Percentiles rank a stretch among this genome's conserved stretches.
These are phyloP conservation scores for Umbelopsis vinacea DNA, from an alignment of 192 early-diverging fungal genomes.

Conservation along the genomic window DNA sequence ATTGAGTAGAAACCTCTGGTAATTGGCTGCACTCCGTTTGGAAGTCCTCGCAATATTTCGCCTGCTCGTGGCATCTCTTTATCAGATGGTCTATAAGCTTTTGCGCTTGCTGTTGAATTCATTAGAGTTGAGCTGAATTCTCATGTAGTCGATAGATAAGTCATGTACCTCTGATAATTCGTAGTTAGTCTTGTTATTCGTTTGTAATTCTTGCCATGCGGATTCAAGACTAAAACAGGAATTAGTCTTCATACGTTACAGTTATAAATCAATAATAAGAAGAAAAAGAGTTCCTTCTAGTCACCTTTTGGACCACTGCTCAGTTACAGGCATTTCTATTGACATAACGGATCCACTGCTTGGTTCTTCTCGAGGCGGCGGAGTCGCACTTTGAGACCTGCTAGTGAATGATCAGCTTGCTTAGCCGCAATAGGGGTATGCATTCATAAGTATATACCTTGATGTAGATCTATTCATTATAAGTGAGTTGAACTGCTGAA, in stretches of 20 bases:
- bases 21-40: neutral
- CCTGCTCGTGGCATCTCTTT: neutral
- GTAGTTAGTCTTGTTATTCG: neutral
- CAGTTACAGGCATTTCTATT: slow-evolving; percentile 4
- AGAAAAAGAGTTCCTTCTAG: neutral
- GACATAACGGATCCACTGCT: neutral
- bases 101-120: neutral
- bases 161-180: neutral
- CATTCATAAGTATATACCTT: neutral
- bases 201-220: neutral
- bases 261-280: neutral
- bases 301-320: neutral
- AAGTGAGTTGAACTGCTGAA: slow-evolving; percentile 14
- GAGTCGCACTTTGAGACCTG: slow-evolving; percentile 7
- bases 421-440: neutral
- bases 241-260: neutral
- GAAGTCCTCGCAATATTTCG: neutral
- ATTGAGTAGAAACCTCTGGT: neutral
- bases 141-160: neutral
- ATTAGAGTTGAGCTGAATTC: neutral
- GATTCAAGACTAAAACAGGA: neutral
- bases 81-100: neutral
- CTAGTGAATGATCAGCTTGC: neutral
- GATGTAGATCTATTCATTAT: slow-evolving; percentile 7
- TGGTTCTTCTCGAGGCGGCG: neutral